These are phyloP conservation scores for Lipomyces mesembrius DNA, from an alignment of 805 yeast species.

Conservation along the genomic window DNA sequence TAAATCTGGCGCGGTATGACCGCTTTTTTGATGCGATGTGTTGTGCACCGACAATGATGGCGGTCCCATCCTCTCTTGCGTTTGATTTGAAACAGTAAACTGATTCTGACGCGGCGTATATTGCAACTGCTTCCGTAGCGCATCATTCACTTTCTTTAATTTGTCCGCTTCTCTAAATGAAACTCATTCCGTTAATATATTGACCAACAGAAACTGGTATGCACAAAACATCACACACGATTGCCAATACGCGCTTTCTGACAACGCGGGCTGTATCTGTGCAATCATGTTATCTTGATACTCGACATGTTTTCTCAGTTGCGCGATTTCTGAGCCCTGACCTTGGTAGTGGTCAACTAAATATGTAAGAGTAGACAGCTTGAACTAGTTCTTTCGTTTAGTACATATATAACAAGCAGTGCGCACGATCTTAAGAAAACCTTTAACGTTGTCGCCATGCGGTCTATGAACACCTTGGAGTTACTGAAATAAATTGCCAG, in stretches of 20 bases:
- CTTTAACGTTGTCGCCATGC: constrained; percentile 17
- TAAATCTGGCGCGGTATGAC: neutral
- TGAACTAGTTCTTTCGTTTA: constrained; percentile 12
- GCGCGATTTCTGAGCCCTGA: constrained; percentile 2
- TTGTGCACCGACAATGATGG: neutral
- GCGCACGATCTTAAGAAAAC: constrained; percentile 3
- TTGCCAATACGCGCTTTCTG: constrained; percentile 9
- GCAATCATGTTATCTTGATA: constrained; percentile 9
- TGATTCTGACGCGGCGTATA: neutral
- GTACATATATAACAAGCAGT: neutral
- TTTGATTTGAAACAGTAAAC: neutral
- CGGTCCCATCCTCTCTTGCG: neutral
- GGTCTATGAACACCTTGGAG: constrained; percentile 7
- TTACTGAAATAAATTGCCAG: constrained; percentile 27
- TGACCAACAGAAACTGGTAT: neutral
- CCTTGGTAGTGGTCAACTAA: constrained; percentile 17
- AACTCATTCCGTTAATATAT: neutral
- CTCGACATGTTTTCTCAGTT: constrained; percentile 4
- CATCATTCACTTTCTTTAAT: constrained; percentile 6
- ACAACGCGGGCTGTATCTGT: constrained; percentile 1
- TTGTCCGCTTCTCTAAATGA: constrained; percentile 5
- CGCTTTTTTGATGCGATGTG: neutral
- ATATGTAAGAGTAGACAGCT: constrained; percentile 18
- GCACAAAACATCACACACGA: constrained; percentile 1
- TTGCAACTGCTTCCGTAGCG: constrained; percentile 3